phyloP scores from a whole-genome alignment of 2,329 filamentous ascomycete species.

The Paecilomyces fulvus region DNA sequence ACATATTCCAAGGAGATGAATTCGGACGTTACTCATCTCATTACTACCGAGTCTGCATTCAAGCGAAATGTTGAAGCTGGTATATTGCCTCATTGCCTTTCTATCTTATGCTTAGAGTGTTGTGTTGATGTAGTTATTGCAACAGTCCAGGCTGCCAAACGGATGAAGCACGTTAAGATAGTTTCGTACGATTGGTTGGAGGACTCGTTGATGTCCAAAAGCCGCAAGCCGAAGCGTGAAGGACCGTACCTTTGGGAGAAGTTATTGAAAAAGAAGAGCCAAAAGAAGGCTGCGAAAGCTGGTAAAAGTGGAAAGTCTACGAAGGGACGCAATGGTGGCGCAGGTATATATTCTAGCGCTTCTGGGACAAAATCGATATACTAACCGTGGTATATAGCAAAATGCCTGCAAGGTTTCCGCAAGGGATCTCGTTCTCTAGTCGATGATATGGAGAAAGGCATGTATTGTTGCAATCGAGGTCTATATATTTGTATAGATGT shows the following conservation, averaged over 20 bases:
- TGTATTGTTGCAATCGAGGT: conserved; percentile 1
- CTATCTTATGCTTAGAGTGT: background rate
- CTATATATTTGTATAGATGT: background rate
- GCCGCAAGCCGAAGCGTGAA: conserved; percentile 24
- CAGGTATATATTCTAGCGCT: conserved; percentile 1
- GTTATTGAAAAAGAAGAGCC: conserved; percentile 22
- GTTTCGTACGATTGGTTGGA: conserved; percentile 41
- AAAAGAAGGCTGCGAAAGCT: conserved; percentile 8
- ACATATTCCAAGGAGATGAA: conserved; percentile 45
- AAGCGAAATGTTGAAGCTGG: conserved; percentile 38
- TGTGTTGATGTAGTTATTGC: background rate
- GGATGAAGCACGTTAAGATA: conserved; percentile 31
- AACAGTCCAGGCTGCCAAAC: conserved; percentile 34
- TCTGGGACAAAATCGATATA: background rate
- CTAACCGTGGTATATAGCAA: conserved; percentile 8
- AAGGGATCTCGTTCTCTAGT: conserved; percentile 10
- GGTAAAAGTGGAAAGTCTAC: background rate
- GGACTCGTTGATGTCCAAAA: conserved; percentile 32
- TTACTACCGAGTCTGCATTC: conserved; percentile 58
- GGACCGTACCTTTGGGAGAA: conserved; percentile 31
- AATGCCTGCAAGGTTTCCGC: conserved; percentile 9
- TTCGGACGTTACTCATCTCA: conserved; percentile 59
- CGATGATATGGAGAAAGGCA: conserved; percentile 13
- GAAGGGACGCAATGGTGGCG: background rate
- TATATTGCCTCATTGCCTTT: conserved; percentile 10